Conservation (phyloP, 371 early-diverging fungal species). For the Mucor circinelloides region DNA sequence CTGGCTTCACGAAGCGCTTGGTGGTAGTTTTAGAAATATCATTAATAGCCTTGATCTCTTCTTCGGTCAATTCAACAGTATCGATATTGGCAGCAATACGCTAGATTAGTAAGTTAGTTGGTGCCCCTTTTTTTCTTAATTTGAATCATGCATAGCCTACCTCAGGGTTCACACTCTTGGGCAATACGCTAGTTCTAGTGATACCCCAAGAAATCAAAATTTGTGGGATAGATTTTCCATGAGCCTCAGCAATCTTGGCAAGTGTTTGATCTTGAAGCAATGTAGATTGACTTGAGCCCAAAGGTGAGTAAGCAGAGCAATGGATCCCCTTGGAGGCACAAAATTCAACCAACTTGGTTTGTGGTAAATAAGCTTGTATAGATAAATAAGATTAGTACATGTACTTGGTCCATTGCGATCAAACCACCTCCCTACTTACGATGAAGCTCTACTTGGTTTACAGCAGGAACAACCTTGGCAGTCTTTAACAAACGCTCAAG, state of each 20-base stretch:
- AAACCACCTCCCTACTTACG: constrained; percentile 52
- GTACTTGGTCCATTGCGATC: neutral
- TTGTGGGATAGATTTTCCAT: constrained; percentile 71
- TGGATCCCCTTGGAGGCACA: constrained; percentile 59
- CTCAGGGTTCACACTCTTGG: constrained; percentile 54
- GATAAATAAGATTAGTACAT: constrained; percentile 18
- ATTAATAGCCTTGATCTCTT: constrained; percentile 45
- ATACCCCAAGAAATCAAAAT: constrained; percentile 79
- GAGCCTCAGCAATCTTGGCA: constrained; percentile 62
- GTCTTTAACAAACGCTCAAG: constrained; percentile 53
- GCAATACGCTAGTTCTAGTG: constrained; percentile 59
- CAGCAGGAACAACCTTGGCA: constrained; percentile 64
- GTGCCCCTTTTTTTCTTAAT: neutral
- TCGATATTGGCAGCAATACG: constrained; percentile 51
- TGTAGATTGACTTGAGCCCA: constrained; percentile 58
- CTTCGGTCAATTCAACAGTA: constrained; percentile 36
- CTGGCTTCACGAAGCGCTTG: constrained; percentile 37
- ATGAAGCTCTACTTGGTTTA: constrained; percentile 66
- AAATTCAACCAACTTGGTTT: constrained; percentile 59
- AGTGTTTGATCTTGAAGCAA: constrained; percentile 51
- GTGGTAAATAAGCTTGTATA: constrained; percentile 65
- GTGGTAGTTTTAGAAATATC: constrained; percentile 37
- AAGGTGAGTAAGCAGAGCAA: constrained; percentile 74
- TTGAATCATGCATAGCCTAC: constrained; percentile 22
- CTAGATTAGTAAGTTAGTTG: constrained; percentile 3